Evolutionary conservation across 148 eudicot species (phyloP).

Genomic region (Rhododendron henanense): DNA sequence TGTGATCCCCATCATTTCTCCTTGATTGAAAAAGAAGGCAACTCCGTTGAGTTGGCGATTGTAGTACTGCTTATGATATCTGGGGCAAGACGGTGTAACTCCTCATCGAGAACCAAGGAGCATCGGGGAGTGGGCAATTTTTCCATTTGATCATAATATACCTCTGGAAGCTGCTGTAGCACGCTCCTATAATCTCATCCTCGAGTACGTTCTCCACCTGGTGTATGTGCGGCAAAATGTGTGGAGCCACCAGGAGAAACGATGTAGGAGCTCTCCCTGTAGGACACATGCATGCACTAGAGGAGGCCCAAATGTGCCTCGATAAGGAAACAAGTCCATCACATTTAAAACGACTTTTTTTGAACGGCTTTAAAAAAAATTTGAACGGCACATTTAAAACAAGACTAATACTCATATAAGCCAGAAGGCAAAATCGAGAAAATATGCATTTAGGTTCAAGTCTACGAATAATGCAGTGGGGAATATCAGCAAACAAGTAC

Average conservation of each 20-base stretch:
- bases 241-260: not conserved
- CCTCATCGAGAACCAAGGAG: not conserved
- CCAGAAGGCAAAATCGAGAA: not conserved
- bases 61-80: not conserved
- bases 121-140: not conserved
- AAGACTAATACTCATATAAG: not conserved
- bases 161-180: not conserved
- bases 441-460: not conserved
- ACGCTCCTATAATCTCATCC: not conserved
- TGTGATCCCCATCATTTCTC: not conserved
- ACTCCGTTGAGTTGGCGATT: not conserved
- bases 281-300: not conserved
- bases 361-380: no score
- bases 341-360: not conserved
- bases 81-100: not conserved
- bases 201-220: not conserved
- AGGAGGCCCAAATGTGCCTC: not conserved
- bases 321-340: not conserved
- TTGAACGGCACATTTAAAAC: no score
- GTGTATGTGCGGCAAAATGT: not conserved
- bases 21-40: not conserved
- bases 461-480: not conserved
- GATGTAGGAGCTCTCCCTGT: not conserved
- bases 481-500: no score
- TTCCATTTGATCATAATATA: not conserved